Evolutionary conservation across 345 rosid species (phyloP), one percentile per base, ranked within the genome.

Genomic region (Lumnitzera littorea): DNA sequence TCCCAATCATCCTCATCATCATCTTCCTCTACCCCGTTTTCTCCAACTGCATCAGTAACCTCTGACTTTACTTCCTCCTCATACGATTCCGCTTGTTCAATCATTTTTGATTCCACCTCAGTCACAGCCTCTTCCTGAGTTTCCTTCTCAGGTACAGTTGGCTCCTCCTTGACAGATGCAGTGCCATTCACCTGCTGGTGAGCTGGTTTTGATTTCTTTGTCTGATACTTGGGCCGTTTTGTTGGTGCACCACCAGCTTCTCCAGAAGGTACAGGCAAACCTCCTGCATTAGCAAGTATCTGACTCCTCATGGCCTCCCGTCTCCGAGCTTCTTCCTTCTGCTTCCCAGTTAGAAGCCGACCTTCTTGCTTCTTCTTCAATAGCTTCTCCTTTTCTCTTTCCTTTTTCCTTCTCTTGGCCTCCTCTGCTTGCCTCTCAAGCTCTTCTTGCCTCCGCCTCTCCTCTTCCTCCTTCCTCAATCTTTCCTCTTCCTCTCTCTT

Each of bases 1-100:
- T 94, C 99, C 97, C 99, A 94, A 62, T 84, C 98, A 55, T 80
- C 91, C 13, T 78, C 92, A n/a, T 72, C 91, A 0, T 86, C 96
- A 31, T 84, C 97, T 67, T 89, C 96, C 62, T 81, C 91, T 55
- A 64, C 61, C 50, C 72, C 90, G 68, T 82, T 82, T 65, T 75
- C 92, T 70, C 73, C 76, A 49, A 63, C 69, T 47, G 47, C 79
- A 68, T 71, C 79, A 65, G 74, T 64, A 71, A 65, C 70, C 71
- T 72, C 87, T 46, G 71, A 62, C 65, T 76, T 73, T 49, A 80
- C 91, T 55, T 75, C 87, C 27, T 51, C 57, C 56, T 70, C 74
- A 25, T 48, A 14, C 36, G 72, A 65, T 46, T 82, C 88, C 10
- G 46, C 67, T 51, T 81, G 78, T 57, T 74, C 89, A 61, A 64